A percentile compares a stretch with the other conserved stretches of the same genome.
Evolutionary conservation across 441 rosid species (phyloP).

Genomic region (Populus trichocarpa): DNA sequence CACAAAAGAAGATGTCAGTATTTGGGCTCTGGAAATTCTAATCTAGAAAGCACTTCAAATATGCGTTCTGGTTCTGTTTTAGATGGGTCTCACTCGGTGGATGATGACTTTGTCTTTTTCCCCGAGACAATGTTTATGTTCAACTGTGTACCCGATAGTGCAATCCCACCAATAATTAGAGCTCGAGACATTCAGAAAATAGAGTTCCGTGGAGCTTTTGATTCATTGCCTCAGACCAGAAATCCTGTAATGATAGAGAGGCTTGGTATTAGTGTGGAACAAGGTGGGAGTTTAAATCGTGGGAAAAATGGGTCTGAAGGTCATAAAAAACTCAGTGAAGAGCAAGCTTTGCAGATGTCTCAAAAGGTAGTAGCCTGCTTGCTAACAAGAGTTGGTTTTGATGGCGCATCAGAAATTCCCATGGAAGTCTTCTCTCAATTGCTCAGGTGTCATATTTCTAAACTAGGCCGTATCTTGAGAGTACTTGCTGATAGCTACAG

Average conservation of each 20-base stretch:
- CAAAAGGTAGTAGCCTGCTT: conserved; percentile 63
- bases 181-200: conserved; percentile 38
- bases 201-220: conserved; percentile 67
- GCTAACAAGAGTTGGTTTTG: conserved; percentile 60
- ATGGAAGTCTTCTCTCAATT: conserved; percentile 77
- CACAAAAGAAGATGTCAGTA: conserved; percentile 72
- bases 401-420: conserved; percentile 72
- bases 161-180: conserved; percentile 45
- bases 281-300: conserved; percentile 51
- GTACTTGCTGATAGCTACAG: conserved; percentile 77
- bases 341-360: conserved; percentile 64
- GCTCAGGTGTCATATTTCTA: conserved; percentile 59
- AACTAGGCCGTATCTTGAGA: conserved; percentile 67
- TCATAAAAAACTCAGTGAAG: conserved; percentile 47
- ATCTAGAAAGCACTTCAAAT: conserved; percentile 29
- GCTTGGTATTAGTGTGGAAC: conserved; percentile 70
- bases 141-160: conserved; percentile 82
- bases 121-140: conserved; percentile 74
- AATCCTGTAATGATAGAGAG: conserved; percentile 78
- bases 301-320: conserved; percentile 46
- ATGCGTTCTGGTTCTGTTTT: conserved; percentile 40
- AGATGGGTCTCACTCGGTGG: conserved; percentile 41
- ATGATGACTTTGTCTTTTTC: conserved; percentile 57
- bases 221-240: conserved; percentile 66
- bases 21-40: conserved; percentile 28